Conservation (phyloP, 345 rosid genomes). For the Combretum micranthum region DNA sequence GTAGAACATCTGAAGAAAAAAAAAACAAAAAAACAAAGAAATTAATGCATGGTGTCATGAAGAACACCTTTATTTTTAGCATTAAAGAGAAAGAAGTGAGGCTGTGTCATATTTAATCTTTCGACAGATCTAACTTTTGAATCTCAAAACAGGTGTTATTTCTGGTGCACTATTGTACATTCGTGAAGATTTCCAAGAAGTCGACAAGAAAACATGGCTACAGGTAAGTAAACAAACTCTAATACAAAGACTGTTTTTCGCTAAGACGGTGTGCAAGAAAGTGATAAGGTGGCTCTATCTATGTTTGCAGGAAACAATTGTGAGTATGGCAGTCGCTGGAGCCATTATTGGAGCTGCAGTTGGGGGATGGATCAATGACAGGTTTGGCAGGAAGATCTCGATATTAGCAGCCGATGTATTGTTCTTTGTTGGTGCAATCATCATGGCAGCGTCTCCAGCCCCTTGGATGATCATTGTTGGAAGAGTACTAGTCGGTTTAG, state of each 20-base stretch:
- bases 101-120: no score
- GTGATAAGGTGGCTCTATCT: not conserved
- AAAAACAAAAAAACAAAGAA: no score
- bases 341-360: slow-evolving; percentile 82
- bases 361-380: slow-evolving; percentile 77
- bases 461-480: slow-evolving; percentile 70
- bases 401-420: slow-evolving; percentile 53
- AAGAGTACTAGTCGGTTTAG: slow-evolving; percentile 74
- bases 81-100: no score
- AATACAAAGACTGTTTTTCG: not conserved
- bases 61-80: no score
- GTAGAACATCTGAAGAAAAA: no score
- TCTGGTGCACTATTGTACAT: slow-evolving; percentile 89
- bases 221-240: slow-evolving; percentile 27
- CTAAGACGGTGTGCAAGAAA: not conserved
- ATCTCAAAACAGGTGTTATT: slow-evolving; percentile 48
- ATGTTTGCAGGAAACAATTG: slow-evolving; percentile 44
- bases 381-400: slow-evolving; percentile 58
- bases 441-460: slow-evolving; percentile 69
- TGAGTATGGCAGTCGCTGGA: slow-evolving; percentile 85
- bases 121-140: no score
- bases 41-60: no score
- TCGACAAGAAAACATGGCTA: slow-evolving; percentile 57
- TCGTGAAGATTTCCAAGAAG: slow-evolving; percentile 57
- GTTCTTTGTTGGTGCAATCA: slow-evolving; percentile 56